These are phyloP conservation scores for Macadamia tetraphylla DNA, from an alignment of 164 flowering plant genomes.

Conservation along the genomic window DNA sequence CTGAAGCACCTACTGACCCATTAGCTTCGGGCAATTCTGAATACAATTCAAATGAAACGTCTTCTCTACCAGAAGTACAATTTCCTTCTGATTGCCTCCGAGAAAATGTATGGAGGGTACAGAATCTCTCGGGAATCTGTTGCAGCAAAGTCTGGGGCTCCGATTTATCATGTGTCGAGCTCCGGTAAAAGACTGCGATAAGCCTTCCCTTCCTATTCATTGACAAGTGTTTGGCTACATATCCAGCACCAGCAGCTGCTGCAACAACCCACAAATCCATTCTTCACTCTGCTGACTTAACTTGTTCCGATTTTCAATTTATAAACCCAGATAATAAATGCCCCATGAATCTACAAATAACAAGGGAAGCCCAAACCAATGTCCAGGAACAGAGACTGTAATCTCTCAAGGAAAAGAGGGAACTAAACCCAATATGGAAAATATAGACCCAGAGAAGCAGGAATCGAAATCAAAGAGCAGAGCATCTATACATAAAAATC, in stretches of 20 bases:
- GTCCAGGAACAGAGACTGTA: background rate
- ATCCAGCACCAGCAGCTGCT: slow-evolving; percentile 72
- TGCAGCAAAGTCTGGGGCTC: slow-evolving; percentile 10
- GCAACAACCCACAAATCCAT: slow-evolving; percentile 79
- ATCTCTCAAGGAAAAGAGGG: background rate
- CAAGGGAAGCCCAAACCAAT: slow-evolving; percentile 3
- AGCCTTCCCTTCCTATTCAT: slow-evolving; percentile 22
- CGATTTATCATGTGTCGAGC: slow-evolving; percentile 17
- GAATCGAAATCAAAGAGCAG: background rate
- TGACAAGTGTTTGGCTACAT: slow-evolving; percentile 35
- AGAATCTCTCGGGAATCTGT: slow-evolving; percentile 10
- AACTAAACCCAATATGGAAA: background rate
- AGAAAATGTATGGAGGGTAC: slow-evolving; percentile 20
- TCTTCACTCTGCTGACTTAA: slow-evolving; percentile 8
- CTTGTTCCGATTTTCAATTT: slow-evolving; percentile 11
- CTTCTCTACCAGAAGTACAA: slow-evolving; percentile 12
- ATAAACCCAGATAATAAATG: slow-evolving; percentile 2
- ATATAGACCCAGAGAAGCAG: background rate
- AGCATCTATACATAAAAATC: background rate
- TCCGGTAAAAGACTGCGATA: slow-evolving; percentile 17
- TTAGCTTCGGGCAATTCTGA: slow-evolving; percentile 10
- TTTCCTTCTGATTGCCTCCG: slow-evolving; percentile 17
- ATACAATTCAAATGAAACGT: slow-evolving; percentile 8
- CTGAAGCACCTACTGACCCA: slow-evolving; percentile 15
- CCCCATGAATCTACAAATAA: slow-evolving; percentile 3